Conservation (phyloP, 345 rosid species). For the Garcia nutans region DNA sequence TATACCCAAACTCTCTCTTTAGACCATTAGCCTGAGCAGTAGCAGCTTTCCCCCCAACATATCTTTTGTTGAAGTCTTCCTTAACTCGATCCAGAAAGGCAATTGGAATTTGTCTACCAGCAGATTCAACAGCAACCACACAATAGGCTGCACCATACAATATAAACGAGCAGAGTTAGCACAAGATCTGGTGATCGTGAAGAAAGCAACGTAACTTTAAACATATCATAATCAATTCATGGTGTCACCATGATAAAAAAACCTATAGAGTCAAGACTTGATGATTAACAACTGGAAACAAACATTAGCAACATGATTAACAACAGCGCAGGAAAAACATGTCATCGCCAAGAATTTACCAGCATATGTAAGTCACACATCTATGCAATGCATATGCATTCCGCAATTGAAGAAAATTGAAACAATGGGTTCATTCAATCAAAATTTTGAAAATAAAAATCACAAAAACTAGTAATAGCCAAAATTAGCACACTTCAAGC, state of each 20-base stretch:
- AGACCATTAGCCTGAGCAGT: slow-evolving; percentile 73
- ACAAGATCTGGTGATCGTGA: neutral
- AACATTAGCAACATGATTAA: too few relatives aligned
- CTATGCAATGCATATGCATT: neutral
- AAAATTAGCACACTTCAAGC: neutral
- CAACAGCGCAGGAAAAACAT: neutral
- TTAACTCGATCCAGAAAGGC: slow-evolving; percentile 83
- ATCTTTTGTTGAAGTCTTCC: slow-evolving; percentile 86
- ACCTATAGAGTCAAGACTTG: too few relatives aligned
- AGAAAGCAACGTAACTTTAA: neutral
- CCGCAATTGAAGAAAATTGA: neutral
- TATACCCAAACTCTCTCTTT: slow-evolving; percentile 76
- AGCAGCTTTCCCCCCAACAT: slow-evolving; percentile 87
- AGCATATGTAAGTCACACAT: neutral
- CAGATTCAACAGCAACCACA: slow-evolving; percentile 89
- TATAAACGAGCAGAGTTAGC: neutral
- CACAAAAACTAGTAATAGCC: neutral
- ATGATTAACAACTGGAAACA: too few relatives aligned
- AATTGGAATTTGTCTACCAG: slow-evolving; percentile 86
- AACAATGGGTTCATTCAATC: too few relatives aligned
- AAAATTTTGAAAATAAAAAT: neutral
- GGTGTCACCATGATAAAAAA: too few relatives aligned
- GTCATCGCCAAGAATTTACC: neutral
- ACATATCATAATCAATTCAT: neutral
- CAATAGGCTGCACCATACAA: slow-evolving; percentile 66